Conservation (phyloP, 352 stramenopile genomes). For the Pythium monospermum region DNA sequence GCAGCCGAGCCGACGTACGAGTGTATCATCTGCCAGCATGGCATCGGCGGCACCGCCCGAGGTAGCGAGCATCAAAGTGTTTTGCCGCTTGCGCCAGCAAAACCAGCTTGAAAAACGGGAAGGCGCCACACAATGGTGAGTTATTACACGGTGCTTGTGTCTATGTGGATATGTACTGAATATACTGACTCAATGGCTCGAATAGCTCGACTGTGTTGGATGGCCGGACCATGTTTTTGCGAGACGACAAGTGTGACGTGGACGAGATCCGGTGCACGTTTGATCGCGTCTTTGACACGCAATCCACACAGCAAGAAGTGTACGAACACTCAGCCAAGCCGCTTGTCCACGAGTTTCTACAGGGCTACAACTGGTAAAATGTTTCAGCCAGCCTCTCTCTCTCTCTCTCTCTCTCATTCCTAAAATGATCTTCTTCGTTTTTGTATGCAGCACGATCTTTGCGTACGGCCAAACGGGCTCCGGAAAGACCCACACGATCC, state of each 20-base stretch:
- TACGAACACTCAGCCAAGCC: constrained; percentile 62
- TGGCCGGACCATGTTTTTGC: constrained; percentile 50
- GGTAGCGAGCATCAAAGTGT: constrained; percentile 61
- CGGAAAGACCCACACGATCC: constrained; percentile 94
- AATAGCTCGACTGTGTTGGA: constrained; percentile 51
- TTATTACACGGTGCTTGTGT: too few relatives aligned
- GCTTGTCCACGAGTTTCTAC: constrained; percentile 49
- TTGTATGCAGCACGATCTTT: constrained; percentile 91
- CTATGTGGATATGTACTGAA: neutral
- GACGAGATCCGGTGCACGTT: constrained; percentile 82
- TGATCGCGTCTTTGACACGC: constrained; percentile 58
- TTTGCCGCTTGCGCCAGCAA: constrained; percentile 70
- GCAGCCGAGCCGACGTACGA: constrained; percentile 10
- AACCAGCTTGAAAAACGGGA: constrained; percentile 69
- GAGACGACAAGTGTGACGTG: constrained; percentile 63
- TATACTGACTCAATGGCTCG: constrained; percentile 1
- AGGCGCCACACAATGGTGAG: constrained; percentile 52
- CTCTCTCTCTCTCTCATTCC: too few relatives aligned
- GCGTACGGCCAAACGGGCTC: constrained; percentile 90
- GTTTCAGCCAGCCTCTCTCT: too few relatives aligned
- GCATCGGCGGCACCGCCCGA: neutral
- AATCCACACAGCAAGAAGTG: constrained; percentile 53
- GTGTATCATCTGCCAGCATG: neutral
- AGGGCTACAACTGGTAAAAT: constrained; percentile 89
- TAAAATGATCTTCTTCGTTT: too few relatives aligned